phyloP scores from a whole-genome alignment of 2,329 filamentous ascomycete species.

The Paracorniculantispora psalliotae region DNA sequence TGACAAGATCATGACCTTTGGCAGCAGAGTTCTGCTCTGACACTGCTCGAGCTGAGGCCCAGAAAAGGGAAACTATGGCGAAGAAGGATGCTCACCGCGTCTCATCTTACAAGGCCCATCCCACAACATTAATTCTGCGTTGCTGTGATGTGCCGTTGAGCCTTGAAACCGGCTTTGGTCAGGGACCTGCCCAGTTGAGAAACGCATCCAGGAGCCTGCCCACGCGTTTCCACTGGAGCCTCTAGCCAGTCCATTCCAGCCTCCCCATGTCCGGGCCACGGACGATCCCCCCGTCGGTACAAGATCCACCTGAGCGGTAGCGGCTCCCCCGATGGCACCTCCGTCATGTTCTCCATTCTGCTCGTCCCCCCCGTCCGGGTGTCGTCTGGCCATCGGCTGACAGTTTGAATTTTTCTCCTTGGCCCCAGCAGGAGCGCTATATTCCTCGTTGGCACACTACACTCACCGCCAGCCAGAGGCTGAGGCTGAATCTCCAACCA shows the following conservation, averaged over 20 bases:
- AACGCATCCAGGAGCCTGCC: neutral
- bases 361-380: conserved; percentile 4
- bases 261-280: conserved; percentile 8
- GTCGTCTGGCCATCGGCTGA: conserved; percentile 8
- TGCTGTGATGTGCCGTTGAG: no score
- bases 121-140: neutral
- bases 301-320: conserved; percentile 9
- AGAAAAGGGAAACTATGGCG: neutral
- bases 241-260: neutral
- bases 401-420: conserved; percentile 8
- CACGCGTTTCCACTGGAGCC: neutral
- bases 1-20: neutral
- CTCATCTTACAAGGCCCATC: neutral
- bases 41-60: neutral
- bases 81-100: neutral
- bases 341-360: conserved; percentile 4
- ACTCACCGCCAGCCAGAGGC: conserved; percentile 6
- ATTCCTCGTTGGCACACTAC: neutral
- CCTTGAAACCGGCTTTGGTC: neutral
- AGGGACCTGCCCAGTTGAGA: conserved; percentile 12
- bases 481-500: conserved; percentile 2
- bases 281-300: conserved; percentile 13
- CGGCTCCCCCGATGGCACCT: conserved; percentile 10
- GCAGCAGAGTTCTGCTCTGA: neutral
- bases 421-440: neutral